Evolutionary conservation across 148 eudicot species (phyloP), one percentile per base, ranked within the genome.

Genomic region (Hydrangea macrophylla): DNA sequence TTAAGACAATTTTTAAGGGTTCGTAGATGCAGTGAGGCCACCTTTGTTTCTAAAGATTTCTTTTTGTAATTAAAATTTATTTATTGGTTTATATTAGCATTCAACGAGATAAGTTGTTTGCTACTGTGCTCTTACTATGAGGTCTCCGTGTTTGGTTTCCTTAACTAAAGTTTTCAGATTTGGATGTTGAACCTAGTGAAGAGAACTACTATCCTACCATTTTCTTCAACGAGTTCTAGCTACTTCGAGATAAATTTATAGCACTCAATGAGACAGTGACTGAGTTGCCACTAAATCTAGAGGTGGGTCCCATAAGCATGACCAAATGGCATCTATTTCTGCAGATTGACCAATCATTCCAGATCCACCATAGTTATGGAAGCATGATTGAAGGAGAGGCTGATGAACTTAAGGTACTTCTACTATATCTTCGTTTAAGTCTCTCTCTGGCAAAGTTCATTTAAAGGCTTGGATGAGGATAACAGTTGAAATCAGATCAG

Each of bases 371-470:
- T 76, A 85, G 76, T 70, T 94, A 94, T 74, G 99, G 99, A 74
- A 94, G 99, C 83, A 94, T 94, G 99, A 75, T 91, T 70, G 99
- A 94, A 60, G 99, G 99, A 48, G 99, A 94, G 79, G 88, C 91
- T 73, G 99, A 94, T 76, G 93, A 94, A 72, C 97, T 94, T 55
- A 94, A 94, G 99, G 99, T 94, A 78, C 30, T 62, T 56, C 27
- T 45, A 55, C 13, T 37, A 23, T 55, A 10, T 42, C 33, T 55
- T 25, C 25, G 33, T 40, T 7, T 57, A n/a, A 55, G 26, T 24
- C 5, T 27, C 20, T n/a, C 28, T 61, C 22, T 61, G 64, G 45
- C 42, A 30, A 26, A 2, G 31, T 30, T 7, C 48, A 42, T 18
- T 42, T 42, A 13, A 11, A 42, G 17, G 2, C 3, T 42, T 42